Percentiles rank a stretch among this genome's conserved stretches.
Evolutionary conservation across 1,284 basidiomycete species (phyloP).

Genomic region (Cutaneotrichosporon dermatis): DNA sequence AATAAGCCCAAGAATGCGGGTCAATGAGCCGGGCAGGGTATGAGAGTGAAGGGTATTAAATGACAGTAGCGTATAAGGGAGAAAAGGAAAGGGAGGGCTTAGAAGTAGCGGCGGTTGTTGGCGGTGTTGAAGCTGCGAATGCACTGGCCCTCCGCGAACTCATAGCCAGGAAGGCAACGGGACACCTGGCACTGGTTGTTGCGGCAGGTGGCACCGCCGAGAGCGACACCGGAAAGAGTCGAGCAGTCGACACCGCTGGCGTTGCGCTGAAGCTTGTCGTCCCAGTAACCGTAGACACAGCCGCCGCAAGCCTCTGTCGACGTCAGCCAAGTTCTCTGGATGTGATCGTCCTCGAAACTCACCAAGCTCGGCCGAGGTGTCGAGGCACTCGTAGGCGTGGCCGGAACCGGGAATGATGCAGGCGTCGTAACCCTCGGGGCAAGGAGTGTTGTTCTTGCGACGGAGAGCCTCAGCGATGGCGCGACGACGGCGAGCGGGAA

Average conservation of each 20-base stretch:
- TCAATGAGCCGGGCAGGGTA: too few relatives aligned
- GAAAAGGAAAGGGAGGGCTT: too few relatives aligned
- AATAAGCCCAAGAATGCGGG: too few relatives aligned
- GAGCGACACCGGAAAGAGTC: not conserved
- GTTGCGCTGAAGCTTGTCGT: not conserved
- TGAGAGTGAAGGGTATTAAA: too few relatives aligned
- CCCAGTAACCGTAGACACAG: not conserved
- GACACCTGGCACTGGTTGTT: not conserved
- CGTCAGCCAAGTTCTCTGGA: not conserved
- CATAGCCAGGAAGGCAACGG: not conserved
- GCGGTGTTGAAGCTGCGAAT: not conserved
- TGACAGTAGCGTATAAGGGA: too few relatives aligned
- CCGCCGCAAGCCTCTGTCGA: constrained; percentile 1
- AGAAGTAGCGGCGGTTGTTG: not conserved
- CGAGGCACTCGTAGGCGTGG: constrained; percentile 15
- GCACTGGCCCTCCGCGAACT: not conserved
- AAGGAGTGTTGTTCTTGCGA: constrained; percentile 1
- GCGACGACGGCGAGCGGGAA: not conserved
- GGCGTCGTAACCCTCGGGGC: constrained; percentile 4
- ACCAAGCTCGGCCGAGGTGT: constrained; percentile 12
- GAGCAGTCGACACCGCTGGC: not conserved
- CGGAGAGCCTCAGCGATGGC: not conserved
- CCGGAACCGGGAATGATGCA: constrained; percentile 1
- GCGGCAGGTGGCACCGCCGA: not conserved
- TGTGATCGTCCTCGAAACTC: not conserved